These are phyloP conservation scores for Orbilia quercus DNA, from an alignment of 2,329 filamentous ascomycete genomes.

Conservation along the genomic window DNA sequence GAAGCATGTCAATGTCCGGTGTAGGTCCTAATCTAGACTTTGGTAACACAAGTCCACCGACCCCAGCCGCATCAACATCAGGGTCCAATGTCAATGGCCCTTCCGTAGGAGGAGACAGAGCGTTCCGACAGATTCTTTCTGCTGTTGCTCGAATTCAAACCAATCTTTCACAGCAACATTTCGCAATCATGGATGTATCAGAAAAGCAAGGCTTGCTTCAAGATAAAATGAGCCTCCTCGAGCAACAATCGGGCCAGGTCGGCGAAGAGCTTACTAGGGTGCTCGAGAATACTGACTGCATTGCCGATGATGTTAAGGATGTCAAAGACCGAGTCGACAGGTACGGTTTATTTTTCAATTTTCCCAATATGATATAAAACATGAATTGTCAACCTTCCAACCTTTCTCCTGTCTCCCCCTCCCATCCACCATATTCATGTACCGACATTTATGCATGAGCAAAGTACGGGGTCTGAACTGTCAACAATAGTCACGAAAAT, in stretches of 20 bases:
- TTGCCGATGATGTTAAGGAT: constrained; percentile 55
- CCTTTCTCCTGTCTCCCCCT: constrained; percentile 18
- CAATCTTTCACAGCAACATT: constrained; percentile 54
- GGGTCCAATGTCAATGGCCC: constrained; percentile 44
- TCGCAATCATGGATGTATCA: constrained; percentile 51
- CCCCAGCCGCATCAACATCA: constrained; percentile 49
- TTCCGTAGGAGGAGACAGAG: constrained; percentile 45
- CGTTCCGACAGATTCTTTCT: constrained; percentile 51
- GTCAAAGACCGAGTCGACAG: constrained; percentile 57
- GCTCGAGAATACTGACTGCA: constrained; percentile 54
- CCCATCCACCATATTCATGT: constrained; percentile 33
- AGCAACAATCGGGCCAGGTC: constrained; percentile 49
- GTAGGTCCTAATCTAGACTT: constrained; percentile 50
- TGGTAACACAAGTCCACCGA: constrained; percentile 55
- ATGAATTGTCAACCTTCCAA: constrained; percentile 19
- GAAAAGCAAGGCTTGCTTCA: constrained; percentile 55
- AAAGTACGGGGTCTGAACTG: constrained; percentile 51
- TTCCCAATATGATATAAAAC: background rate
- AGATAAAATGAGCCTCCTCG: constrained; percentile 52
- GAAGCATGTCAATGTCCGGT: constrained; percentile 56
- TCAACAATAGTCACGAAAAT: constrained; percentile 54
- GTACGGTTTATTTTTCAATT: constrained; percentile 45
- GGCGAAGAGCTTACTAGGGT: constrained; percentile 44
- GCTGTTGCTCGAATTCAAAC: constrained; percentile 55
- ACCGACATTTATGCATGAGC: constrained; percentile 21